Evolutionary conservation across 1,284 basidiomycete genomes (phyloP), one percentile per base, ranked within the genome.

Genomic region (Trichosporon ovoides): DNA sequence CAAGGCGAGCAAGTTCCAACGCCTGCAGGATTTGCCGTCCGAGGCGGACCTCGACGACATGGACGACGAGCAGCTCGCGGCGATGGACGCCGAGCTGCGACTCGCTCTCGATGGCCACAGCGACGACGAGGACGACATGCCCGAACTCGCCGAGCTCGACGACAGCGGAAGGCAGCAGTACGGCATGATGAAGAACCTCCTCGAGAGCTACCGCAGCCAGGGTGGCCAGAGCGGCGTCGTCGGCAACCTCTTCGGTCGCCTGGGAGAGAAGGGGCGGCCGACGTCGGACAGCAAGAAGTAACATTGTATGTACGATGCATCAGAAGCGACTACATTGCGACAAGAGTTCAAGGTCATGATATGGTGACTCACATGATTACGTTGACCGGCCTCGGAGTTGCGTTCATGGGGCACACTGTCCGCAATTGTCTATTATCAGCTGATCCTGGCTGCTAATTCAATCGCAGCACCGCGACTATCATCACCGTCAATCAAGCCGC

Each of bases 121-220:
- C 12, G 68, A 68, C 2, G 68, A 64, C 12, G 72, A 70, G 11
- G 83, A 86, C 59, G 77, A 76, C 19, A 78, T 78, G 3, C 72
- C 56, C 20, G 62, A 65, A 38, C 64, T 58, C 7, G 61, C 52
- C 7, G 80, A 80, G 16, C 83, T 82, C 13, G 81, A 82, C 13
- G 83, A 81, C 7, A 82, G 82, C 37, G 53, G 60, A 6, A 83
- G 83, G 50, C 80, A 84, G 67, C 89, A 97, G 73, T 94, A 93
- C 75, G 86, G 85, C 65, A 78, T 97, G 68, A 94, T 98, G 80
- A 92, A 89, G 76, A 92, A 95, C 75, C 91, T 98, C 76, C 78
- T 98, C 71, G 89, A 95, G 79, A 95, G 91, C 73, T 95, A 90
- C 80, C 90, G 89, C 72, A 87, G 85, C 60, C 94, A 97, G 71